Base-by-base conservation (phyloP, 805 yeast species). In the Candida railenensis region DNA sequence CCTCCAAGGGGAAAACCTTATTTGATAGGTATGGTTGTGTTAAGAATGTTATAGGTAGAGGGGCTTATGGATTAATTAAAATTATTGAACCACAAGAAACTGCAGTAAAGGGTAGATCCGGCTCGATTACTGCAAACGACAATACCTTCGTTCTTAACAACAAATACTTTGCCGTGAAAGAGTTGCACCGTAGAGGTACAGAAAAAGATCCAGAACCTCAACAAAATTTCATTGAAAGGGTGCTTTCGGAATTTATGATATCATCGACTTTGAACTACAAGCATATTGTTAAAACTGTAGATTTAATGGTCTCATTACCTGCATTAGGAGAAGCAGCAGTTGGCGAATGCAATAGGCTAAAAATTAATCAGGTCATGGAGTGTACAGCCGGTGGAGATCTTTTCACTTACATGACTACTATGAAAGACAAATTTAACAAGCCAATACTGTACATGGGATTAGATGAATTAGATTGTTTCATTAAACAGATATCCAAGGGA, bases 211-310 rank as follows among this genome's bases (percentile, higher is more conserved):
- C 54, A 22, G 72, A 67, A 42, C 41, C 61, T 15, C 51, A 48
- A 36, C 73, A 70, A 40, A 75, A 73, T 56, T 86, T 81, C 61
- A 76, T 81, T 42, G 83, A 84, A 44, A 78, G 97, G 18, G 82
- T 89, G 46, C 85, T 95, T 12, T 85, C 96, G 7, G 98, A 94
- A 61, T 91, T 92, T 71, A 88, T 94, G 62, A 87, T 91, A 41
- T 83, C 96, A 0, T 83, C 83, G 34, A 85, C 88, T 25, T 73
- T 86, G 61, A 85, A 82, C 52, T 94, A 77, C 71, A 81, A 77
- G 60, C 89, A 89, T 65, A 82, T 88, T 52, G 89, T 79, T 56
- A 84, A 82, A 62, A 88, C 87, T 7, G 80, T 81, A 55, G 97
- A 87, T 65, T 74, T 91, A 43, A 80, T 91, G 88, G 55, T 65